Percentiles rank a stretch among this genome's conserved stretches.
phyloP scores from a whole-genome alignment of 805 yeast species.

The Wickerhamomyces bisporus region DNA sequence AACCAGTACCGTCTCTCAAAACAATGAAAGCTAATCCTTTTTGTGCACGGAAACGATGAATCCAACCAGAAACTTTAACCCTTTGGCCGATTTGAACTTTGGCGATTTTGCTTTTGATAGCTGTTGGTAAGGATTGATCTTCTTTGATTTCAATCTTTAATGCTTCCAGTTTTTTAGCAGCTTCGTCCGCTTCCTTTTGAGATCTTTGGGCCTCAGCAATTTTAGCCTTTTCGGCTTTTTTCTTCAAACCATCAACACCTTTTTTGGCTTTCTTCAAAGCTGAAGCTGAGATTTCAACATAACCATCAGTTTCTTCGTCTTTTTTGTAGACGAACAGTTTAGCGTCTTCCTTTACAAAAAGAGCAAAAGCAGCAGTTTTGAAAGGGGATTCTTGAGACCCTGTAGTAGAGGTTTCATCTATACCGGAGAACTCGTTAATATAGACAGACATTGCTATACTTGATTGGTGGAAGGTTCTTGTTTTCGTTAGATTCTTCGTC shows the following conservation, averaged over 20 bases:
- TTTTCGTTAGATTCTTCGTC: too few species aligned
- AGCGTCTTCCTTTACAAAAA: slow-evolving; percentile 41
- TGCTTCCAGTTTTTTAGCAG: slow-evolving; percentile 71
- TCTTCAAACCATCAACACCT: slow-evolving; percentile 88
- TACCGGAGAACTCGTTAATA: slow-evolving; percentile 71
- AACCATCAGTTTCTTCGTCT: slow-evolving; percentile 54
- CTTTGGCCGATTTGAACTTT: slow-evolving; percentile 54
- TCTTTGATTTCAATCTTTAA: slow-evolving; percentile 70
- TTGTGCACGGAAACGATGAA: slow-evolving; percentile 89
- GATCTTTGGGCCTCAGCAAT: slow-evolving; percentile 46
- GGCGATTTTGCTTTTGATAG: slow-evolving; percentile 59
- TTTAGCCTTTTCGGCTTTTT: slow-evolving; percentile 51
- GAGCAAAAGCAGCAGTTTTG: slow-evolving; percentile 80
- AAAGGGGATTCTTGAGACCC: slow-evolving; percentile 73
- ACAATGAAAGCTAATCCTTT: slow-evolving; percentile 90
- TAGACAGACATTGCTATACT: slow-evolving; percentile 39
- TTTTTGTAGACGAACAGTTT: slow-evolving; percentile 58
- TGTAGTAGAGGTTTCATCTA: slow-evolving; percentile 47
- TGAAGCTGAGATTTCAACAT: slow-evolving; percentile 76
- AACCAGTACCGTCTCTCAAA: slow-evolving; percentile 94
- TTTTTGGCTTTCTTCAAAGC: slow-evolving; percentile 95
- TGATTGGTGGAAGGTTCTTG: too few species aligned
- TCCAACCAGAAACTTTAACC: slow-evolving; percentile 87
- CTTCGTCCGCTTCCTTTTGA: slow-evolving; percentile 62
- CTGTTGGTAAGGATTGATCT: slow-evolving; percentile 68